phyloP scores from a whole-genome alignment of 495 filamentous ascomycete genomes.

The Beverwykella pulmonaria region DNA sequence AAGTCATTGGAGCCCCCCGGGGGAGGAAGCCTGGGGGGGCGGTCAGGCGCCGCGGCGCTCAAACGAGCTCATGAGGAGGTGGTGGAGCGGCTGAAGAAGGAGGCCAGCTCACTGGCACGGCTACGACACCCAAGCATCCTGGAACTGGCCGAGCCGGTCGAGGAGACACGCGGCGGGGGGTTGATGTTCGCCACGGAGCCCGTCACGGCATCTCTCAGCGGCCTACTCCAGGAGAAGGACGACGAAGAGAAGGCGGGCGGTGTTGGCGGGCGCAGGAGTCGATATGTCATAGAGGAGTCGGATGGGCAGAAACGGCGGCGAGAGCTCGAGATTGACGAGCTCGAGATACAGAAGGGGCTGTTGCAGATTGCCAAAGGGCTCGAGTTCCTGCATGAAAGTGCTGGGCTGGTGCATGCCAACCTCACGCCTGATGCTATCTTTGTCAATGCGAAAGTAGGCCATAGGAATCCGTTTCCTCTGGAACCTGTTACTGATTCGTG shows the following conservation, averaged over 20 bases:
- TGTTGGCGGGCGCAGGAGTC: constrained; percentile 68
- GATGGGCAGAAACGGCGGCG: constrained; percentile 68
- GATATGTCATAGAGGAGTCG: constrained; percentile 79
- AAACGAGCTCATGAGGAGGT: constrained; percentile 86
- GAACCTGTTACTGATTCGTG: constrained; percentile 26
- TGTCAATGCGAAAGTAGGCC: constrained; percentile 81
- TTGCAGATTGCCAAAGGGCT: constrained; percentile 91
- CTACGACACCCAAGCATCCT: constrained; percentile 89
- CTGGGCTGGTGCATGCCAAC: constrained; percentile 89
- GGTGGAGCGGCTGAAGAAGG: constrained; percentile 84
- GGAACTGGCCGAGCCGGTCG: constrained; percentile 91
- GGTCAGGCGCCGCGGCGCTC: constrained; percentile 65
- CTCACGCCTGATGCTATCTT: constrained; percentile 94
- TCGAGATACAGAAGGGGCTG: constrained; percentile 96
- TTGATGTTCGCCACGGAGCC: constrained; percentile 94
- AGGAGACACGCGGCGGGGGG: constrained; percentile 87
- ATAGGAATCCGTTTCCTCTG: constrained; percentile 27
- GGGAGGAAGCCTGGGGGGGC: constrained; percentile 55
- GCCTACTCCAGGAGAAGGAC: constrained; percentile 84
- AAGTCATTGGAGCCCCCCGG: constrained; percentile 76
- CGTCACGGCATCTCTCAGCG: constrained; percentile 83
- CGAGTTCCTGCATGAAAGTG: constrained; percentile 96
- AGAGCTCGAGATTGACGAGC: constrained; percentile 92
- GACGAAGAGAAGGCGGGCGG: constrained; percentile 74
- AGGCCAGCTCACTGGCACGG: constrained; percentile 81